Evolutionary conservation across 2,329 filamentous ascomycete genomes (phyloP).

Genomic region (Colletotrichum chlorophyti): DNA sequence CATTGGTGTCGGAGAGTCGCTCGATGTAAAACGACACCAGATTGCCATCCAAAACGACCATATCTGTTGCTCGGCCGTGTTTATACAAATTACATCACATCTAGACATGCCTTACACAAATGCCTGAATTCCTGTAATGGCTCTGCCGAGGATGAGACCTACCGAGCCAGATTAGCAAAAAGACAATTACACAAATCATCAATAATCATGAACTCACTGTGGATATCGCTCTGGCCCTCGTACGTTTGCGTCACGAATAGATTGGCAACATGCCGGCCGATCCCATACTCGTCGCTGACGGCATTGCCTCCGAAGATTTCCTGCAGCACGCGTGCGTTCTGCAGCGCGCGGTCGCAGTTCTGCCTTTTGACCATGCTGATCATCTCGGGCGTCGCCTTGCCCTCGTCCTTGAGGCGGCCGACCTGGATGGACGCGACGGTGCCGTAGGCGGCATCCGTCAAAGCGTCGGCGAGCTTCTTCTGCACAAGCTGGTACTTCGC

Average conservation of each 20-base stretch:
- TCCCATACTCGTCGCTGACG: constrained; percentile 96
- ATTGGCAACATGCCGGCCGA: constrained; percentile 94
- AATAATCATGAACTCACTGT: constrained; percentile 84
- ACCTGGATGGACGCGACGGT: constrained; percentile 92
- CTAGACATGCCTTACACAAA: constrained; percentile 63
- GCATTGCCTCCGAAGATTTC: constrained; percentile 98
- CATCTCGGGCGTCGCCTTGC: constrained; percentile 91
- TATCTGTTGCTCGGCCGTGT: not conserved
- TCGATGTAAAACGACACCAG: too few species aligned
- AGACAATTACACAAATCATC: too few species aligned
- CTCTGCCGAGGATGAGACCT: constrained; percentile 73
- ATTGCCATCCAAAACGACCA: too few species aligned
- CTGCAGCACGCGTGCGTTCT: constrained; percentile 81
- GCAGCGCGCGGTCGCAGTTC: constrained; percentile 91
- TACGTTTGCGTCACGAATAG: constrained; percentile 98
- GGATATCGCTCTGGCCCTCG: constrained; percentile 97
- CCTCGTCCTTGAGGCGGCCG: constrained; percentile 89
- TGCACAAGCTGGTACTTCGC: constrained; percentile 97
- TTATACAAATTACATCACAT: not conserved
- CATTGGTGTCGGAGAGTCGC: too few species aligned
- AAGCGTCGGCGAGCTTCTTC: constrained; percentile 95
- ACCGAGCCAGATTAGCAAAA: not conserved
- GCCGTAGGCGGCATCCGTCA: constrained; percentile 89
- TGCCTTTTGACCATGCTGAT: constrained; percentile 96
- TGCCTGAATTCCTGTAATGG: constrained; percentile 78